Conservation (phyloP, 106 monocot species). For the Xerophyta viscosa region DNA sequence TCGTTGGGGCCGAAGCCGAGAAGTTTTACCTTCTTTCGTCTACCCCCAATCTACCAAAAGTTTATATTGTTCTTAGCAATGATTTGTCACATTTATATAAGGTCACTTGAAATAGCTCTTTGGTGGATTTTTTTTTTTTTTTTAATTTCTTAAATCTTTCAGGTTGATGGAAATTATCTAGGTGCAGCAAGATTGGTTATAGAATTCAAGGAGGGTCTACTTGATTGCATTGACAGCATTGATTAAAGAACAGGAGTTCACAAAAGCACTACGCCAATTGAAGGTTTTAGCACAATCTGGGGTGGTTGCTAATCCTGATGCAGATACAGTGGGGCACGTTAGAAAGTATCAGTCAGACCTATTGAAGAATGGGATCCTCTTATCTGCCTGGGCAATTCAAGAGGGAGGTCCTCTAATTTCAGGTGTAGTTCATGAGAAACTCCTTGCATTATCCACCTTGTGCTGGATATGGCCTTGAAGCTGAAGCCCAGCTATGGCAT, state of each 20-base stretch:
- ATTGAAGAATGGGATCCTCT: conserved; percentile 29
- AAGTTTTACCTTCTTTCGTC: no score
- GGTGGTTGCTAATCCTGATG: conserved; percentile 33
- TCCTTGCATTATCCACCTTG: conserved; percentile 84
- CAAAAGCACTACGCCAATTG: conserved; percentile 65
- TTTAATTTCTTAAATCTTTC: conserved; percentile 2
- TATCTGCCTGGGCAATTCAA: conserved; percentile 75
- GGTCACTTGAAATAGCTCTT: background rate
- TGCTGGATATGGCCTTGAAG: conserved; percentile 70
- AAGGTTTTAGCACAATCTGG: conserved; percentile 40
- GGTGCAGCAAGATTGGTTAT: conserved; percentile 76
- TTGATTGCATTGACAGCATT: conserved; percentile 79
- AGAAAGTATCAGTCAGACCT: conserved; percentile 59
- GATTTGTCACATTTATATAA: no score
- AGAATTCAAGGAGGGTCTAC: conserved; percentile 69
- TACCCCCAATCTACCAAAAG: no score
- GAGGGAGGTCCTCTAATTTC: conserved; percentile 37
- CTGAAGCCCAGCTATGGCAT: conserved; percentile 75
- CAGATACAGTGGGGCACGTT: conserved; percentile 22
- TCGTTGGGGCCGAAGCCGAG: no score
- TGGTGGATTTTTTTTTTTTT: background rate
- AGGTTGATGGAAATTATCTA: conserved; percentile 74
- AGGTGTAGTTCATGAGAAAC: conserved; percentile 65
- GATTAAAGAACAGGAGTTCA: conserved; percentile 97
- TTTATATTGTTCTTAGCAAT: no score